Percentiles rank a stretch among this genome's conserved stretches.
phyloP scores from a whole-genome alignment of 768 basidiomycete species.

The Multifurca ochricompacta region DNA sequence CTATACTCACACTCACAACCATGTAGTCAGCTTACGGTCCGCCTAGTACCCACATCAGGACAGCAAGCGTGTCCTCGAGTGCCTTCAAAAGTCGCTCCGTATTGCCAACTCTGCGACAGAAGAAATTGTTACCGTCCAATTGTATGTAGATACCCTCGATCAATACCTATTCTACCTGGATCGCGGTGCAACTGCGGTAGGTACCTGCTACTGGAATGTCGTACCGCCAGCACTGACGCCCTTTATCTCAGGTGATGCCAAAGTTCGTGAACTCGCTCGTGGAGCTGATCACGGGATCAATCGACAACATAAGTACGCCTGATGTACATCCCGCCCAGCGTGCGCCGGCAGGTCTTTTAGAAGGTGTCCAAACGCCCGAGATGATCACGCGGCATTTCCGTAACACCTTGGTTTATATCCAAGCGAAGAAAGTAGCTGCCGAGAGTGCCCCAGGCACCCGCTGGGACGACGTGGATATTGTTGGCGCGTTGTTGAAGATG shows the following conservation, averaged over 20 bases:
- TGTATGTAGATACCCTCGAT: constrained; percentile 95
- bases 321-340: constrained; percentile 86
- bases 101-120: constrained; percentile 96
- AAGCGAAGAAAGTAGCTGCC: constrained; percentile 57
- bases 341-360: constrained; percentile 82
- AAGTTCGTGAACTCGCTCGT: constrained; percentile 97
- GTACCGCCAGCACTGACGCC: background rate
- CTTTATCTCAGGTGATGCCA: constrained; percentile 63
- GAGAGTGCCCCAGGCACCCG: constrained; percentile 35
- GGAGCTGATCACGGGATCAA: constrained; percentile 89
- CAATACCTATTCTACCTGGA: constrained; percentile 96
- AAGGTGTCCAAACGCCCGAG: constrained; percentile 87
- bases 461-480: constrained; percentile 86
- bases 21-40: background rate
- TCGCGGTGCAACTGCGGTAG: constrained; percentile 81
- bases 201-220: constrained; percentile 26
- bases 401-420: constrained; percentile 81
- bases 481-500: constrained; percentile 87
- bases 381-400: constrained; percentile 93
- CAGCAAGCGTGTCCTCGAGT: constrained; percentile 95
- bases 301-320: constrained; percentile 82
- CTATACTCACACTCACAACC: background rate
- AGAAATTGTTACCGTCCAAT: constrained; percentile 91
- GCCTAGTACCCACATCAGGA: constrained; percentile 78
- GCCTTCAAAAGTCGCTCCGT: constrained; percentile 91